Conservation (phyloP, 2,329 filamentous ascomycete species). For the Penicillium sp. region DNA sequence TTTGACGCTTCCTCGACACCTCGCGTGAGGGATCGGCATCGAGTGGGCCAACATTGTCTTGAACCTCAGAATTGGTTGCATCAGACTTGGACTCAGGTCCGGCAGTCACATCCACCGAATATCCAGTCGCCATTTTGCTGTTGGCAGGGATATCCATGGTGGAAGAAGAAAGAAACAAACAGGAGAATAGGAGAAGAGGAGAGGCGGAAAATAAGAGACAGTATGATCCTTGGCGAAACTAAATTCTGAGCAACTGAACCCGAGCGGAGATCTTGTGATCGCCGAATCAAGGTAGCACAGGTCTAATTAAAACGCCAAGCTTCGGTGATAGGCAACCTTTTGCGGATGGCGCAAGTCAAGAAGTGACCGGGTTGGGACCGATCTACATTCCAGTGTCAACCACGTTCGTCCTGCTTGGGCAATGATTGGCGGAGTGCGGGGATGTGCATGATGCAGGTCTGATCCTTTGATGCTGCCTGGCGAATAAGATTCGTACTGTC, state of each 20-base stretch:
- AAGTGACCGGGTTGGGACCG: background rate
- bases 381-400: slow-evolving; percentile 4
- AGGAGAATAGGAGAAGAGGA: background rate
- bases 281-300: background rate
- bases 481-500: background rate
- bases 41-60: background rate
- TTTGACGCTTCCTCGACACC: slow-evolving; percentile 24
- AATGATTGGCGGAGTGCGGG: slow-evolving; percentile 8
- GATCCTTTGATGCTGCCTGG: background rate
- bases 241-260: background rate
- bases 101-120: background rate
- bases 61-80: background rate
- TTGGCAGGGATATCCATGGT: background rate
- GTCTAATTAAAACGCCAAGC: background rate
- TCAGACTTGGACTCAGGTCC: background rate
- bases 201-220: background rate
- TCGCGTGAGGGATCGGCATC: slow-evolving; percentile 8
- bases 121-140: background rate
- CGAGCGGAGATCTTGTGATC: background rate
- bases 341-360: background rate
- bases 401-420: slow-evolving; percentile 1
- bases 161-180: background rate
- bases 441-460: background rate
- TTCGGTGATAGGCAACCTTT: background rate
- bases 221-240: background rate